Conservation (phyloP, 306 rosid species). For the Chamaecrista fasciculata region DNA sequence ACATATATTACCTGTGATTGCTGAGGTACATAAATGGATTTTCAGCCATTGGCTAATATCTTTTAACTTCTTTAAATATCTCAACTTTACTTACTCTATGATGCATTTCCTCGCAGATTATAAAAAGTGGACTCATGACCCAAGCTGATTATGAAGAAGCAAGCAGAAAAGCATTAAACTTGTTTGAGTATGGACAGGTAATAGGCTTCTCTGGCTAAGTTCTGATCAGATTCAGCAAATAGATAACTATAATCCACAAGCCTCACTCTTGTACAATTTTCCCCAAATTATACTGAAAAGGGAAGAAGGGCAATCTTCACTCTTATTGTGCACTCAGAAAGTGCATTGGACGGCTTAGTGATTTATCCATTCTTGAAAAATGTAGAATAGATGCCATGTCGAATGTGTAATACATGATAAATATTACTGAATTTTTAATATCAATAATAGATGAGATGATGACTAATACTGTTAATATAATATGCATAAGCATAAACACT, state of each 20-base stretch:
- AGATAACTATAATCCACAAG: too few relatives aligned
- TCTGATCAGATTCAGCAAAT: background rate
- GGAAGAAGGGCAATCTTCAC: too few relatives aligned
- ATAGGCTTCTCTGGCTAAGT: slow-evolving; percentile 1
- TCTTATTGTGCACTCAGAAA: too few relatives aligned
- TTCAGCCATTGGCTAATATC: background rate
- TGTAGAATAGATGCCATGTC: background rate
- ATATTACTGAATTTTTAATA: background rate
- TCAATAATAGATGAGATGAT: background rate
- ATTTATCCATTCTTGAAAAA: background rate
- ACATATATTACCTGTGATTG: background rate
- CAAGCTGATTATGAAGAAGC: slow-evolving; percentile 79
- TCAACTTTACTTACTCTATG: slow-evolving; percentile 23
- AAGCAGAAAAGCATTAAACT: slow-evolving; percentile 66
- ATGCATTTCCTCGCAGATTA: slow-evolving; percentile 55
- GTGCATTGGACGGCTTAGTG: background rate
- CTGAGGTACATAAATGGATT: background rate
- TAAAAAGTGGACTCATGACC: slow-evolving; percentile 68
- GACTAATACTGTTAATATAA: background rate
- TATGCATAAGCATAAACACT: background rate
- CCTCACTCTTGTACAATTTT: too few relatives aligned
- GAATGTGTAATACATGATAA: background rate
- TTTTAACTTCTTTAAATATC: background rate
- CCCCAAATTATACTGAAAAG: background rate
- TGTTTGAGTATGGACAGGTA: slow-evolving; percentile 96